These are phyloP conservation scores for Cryoendolithus antarcticus DNA, from an alignment of 2,329 filamentous ascomycete species.

Conservation along the genomic window DNA sequence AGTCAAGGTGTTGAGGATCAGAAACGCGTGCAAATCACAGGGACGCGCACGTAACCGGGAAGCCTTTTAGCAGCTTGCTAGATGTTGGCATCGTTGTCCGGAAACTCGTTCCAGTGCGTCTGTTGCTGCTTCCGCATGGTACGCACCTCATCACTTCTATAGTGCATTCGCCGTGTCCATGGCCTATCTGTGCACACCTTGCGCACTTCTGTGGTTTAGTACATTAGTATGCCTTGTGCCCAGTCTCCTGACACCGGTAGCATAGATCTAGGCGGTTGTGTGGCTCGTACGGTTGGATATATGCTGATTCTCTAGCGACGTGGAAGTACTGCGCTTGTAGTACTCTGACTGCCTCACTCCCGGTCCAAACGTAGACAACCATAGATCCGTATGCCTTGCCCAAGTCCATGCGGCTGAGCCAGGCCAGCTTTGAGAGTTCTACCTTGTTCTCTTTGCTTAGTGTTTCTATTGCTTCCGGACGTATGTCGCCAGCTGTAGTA, in stretches of 20 bases:
- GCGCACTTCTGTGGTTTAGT: not conserved
- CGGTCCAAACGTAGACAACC: constrained; percentile 4
- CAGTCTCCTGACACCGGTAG: not conserved
- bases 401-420: constrained; percentile 5
- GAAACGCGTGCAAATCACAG: too few relatives aligned
- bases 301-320: not conserved
- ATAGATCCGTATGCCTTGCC: constrained; percentile 6
- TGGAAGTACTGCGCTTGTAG: constrained; percentile 1
- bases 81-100: too few relatives aligned
- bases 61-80: too few relatives aligned
- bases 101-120: too few relatives aligned
- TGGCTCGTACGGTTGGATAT: not conserved
- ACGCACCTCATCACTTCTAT: too few relatives aligned
- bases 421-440: constrained; percentile 3
- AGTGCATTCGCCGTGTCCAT: too few relatives aligned
- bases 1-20: too few relatives aligned
- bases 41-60: too few relatives aligned
- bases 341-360: constrained; percentile 1
- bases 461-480: constrained; percentile 1
- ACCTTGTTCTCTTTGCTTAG: constrained; percentile 6
- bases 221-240: not conserved
- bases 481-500: constrained; percentile 2
- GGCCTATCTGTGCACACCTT: too few relatives aligned
- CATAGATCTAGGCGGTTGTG: not conserved
- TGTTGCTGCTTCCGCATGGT: too few relatives aligned